Conservation (phyloP, 2,329 filamentous ascomycete genomes). For the Neofusicoccum laricinum region DNA sequence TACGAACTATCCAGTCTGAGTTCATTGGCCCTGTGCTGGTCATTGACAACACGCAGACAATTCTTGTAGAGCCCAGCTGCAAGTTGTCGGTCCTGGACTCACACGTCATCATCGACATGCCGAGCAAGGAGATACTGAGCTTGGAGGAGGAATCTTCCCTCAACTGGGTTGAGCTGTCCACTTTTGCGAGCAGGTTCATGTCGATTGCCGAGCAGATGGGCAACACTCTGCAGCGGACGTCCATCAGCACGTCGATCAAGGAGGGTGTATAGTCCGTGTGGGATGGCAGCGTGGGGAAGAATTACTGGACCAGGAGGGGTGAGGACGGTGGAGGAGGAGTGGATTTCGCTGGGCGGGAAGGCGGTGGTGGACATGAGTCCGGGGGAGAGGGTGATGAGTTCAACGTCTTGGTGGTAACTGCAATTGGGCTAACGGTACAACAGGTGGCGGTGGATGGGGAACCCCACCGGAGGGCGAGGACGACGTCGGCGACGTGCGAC, state of each 20-base stretch:
- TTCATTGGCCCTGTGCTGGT: constrained; percentile 32
- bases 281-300: constrained; percentile 31
- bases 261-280: constrained; percentile 33
- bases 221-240: constrained; percentile 24
- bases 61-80: constrained; percentile 40
- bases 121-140: constrained; percentile 31
- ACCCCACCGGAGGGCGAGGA: not conserved
- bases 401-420: not conserved
- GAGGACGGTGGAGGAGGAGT: constrained; percentile 2
- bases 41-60: constrained; percentile 45
- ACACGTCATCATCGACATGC: constrained; percentile 40
- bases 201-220: constrained; percentile 28
- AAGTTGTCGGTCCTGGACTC: constrained; percentile 36
- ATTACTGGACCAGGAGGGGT: constrained; percentile 18
- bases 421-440: not conserved
- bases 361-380: not conserved
- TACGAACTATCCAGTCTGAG: constrained; percentile 24
- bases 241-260: constrained; percentile 26
- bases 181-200: constrained; percentile 27
- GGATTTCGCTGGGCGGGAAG: constrained; percentile 11
- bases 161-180: constrained; percentile 20
- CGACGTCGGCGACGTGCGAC: not conserved
- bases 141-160: not conserved
- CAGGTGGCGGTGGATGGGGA: constrained; percentile 13
- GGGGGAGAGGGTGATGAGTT: constrained; percentile 3